Conservation (phyloP, 2,329 filamentous ascomycete species). For the Venturia asperata region DNA sequence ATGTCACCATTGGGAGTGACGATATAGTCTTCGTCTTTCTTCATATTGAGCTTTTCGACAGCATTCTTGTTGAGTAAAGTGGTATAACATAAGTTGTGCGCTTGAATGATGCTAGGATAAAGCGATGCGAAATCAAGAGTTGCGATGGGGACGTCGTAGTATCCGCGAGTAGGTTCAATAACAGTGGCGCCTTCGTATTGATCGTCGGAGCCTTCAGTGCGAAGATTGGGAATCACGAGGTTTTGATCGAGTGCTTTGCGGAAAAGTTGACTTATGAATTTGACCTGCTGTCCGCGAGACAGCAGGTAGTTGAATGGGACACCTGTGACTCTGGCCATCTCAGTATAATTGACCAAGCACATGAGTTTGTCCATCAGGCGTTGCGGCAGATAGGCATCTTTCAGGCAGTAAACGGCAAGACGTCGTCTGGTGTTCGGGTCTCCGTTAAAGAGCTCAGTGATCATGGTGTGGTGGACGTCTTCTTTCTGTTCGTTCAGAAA, state of each 20-base stretch:
- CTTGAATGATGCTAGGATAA: slow-evolving; percentile 98
- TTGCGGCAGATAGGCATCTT: slow-evolving; percentile 93
- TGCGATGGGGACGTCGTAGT: slow-evolving; percentile 90
- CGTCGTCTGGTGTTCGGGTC: slow-evolving; percentile 86
- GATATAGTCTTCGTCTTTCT: slow-evolving; percentile 92
- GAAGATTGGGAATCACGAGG: slow-evolving; percentile 85
- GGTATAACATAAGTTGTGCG: slow-evolving; percentile 96
- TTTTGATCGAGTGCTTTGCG: slow-evolving; percentile 90
- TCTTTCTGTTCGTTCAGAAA: slow-evolving; percentile 97
- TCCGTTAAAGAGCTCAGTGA: slow-evolving; percentile 95
- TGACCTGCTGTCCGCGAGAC: slow-evolving; percentile 88
- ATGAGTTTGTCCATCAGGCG: slow-evolving; percentile 95
- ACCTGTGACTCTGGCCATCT: slow-evolving; percentile 98
- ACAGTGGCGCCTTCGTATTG: slow-evolving; percentile 98
- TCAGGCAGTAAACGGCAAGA: slow-evolving; percentile 90
- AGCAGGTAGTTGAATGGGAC: slow-evolving; percentile 95
- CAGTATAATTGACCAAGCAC: slow-evolving; percentile 97
- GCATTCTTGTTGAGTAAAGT: slow-evolving; percentile 75
- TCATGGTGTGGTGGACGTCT: slow-evolving; percentile 98
- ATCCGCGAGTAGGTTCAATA: slow-evolving; percentile 88
- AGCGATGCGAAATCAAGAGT: slow-evolving; percentile 98
- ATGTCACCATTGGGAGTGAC: slow-evolving; percentile 90
- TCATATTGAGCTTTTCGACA: slow-evolving; percentile 67
- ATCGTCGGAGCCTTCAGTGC: slow-evolving; percentile 63
- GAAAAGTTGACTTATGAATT: slow-evolving; percentile 95